Evolutionary conservation across 2,329 filamentous ascomycete species (phyloP), one percentile per base, ranked within the genome.

Genomic region (Penicillium psychrosexuale): DNA sequence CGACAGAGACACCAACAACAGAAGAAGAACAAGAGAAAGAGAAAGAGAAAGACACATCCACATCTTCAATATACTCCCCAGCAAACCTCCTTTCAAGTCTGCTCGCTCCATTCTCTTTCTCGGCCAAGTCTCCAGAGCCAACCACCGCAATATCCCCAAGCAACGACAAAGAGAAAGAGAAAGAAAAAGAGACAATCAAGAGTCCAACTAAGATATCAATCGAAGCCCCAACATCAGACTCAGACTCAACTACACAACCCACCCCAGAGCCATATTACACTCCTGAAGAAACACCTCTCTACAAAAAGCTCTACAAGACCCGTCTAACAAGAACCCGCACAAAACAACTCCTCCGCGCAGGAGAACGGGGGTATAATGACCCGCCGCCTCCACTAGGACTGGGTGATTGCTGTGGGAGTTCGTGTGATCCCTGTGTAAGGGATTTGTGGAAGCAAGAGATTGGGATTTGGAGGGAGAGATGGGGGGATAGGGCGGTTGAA

Each of bases 401-500:
- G 13, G 70, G 70, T 1, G 60, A 63, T 12, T 72, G 70, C n/a
- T 72, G 70, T 60, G 70, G 70, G 28, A 72, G 70, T 33, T 70
- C 70, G 44, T 72, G 70, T 50, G 69, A 72, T 57, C 70, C 70
- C 6, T 72, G 70, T 42, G 70, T 72, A 36, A 71, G 59, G 55
- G 68, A 71, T 62, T 45, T 72, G 2, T 72, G 69, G 69, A 61
- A 57, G 45, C 67, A 72, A 59, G 70, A 72, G 56, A 52, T 69
- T 57, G 61, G 58, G 9, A 62, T 66, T 46, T 72, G 70, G 70
- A 66, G 62, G 57, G 70, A 70, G 56, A 60, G 67, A 31, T 72
- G 70, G 70, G 69, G 69, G 8, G 61, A 63, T 49, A 40, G 44
- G 27, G 61, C 44, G 5, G 50, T 50, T 50, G 47, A 50, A 27